Evolutionary conservation across 1,139 yeast genomes (phyloP).

Genomic region (Magnusiomyces tetraspermus): DNA sequence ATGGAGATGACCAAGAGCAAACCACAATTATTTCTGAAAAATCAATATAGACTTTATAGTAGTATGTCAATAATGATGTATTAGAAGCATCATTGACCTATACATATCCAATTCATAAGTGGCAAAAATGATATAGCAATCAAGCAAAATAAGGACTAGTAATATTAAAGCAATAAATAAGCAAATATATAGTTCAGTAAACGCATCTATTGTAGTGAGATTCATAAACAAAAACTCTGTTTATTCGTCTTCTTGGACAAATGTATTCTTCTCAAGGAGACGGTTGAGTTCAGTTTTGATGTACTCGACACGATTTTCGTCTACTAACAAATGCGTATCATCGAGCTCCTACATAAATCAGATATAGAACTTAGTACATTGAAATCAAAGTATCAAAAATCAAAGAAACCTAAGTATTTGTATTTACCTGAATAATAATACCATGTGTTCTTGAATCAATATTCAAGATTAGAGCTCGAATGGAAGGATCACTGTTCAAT

Average conservation of each 20-base stretch:
- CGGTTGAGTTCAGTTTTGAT: slow-evolving; percentile 70
- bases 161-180: too few species aligned
- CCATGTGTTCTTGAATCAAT: slow-evolving; percentile 68
- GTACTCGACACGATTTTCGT: slow-evolving; percentile 61
- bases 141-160: too few species aligned
- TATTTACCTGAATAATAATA: slow-evolving; percentile 48
- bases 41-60: too few species aligned
- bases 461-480: slow-evolving; percentile 71
- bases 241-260: slow-evolving; percentile 71
- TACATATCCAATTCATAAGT: too few species aligned
- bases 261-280: slow-evolving; percentile 70
- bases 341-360: slow-evolving; percentile 53
- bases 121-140: too few species aligned
- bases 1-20: background rate
- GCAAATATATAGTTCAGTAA: too few species aligned
- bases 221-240: too few species aligned
- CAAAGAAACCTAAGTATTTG: background rate
- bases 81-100: too few species aligned
- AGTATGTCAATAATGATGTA: too few species aligned
- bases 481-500: slow-evolving; percentile 68
- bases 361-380: background rate
- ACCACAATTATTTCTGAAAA: too few species aligned
- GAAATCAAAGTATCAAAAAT: background rate
- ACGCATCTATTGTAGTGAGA: too few species aligned
- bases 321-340: slow-evolving; percentile 79